Conservation (phyloP, 1,284 basidiomycete genomes). For the Porodaedalea pini region DNA sequence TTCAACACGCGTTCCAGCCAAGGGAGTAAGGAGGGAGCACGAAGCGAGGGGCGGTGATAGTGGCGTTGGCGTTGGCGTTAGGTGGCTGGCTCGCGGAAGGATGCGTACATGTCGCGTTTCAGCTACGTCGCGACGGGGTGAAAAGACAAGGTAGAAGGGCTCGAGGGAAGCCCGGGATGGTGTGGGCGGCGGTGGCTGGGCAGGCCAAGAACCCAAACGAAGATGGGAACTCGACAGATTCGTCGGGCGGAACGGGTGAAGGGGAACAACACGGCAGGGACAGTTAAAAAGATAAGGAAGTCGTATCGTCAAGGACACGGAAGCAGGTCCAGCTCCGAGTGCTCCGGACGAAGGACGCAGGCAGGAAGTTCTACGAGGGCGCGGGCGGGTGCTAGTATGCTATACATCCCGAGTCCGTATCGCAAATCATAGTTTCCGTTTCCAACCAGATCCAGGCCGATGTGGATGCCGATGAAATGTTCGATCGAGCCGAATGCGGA, state of each 20-base stretch:
- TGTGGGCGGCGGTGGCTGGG: not conserved
- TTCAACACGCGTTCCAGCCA: not conserved
- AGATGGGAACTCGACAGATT: not conserved
- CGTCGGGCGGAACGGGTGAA: not conserved
- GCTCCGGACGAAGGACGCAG: not conserved
- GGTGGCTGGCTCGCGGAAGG: not conserved
- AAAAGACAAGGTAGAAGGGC: too few species aligned
- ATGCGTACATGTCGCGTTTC: too few species aligned
- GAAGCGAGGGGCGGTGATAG: not conserved
- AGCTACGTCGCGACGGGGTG: too few species aligned
- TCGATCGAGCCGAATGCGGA: not conserved
- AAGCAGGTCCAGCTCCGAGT: not conserved
- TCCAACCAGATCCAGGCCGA: not conserved
- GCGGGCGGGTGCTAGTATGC: not conserved
- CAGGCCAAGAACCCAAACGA: not conserved
- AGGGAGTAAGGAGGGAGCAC: not conserved
- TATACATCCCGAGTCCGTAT: not conserved
- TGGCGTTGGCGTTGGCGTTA: not conserved
- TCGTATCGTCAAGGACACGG: not conserved
- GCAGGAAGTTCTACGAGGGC: not conserved
- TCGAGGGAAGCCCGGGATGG: too few species aligned
- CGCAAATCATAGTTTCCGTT: not conserved
- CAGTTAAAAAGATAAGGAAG: not conserved
- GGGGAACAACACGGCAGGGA: not conserved
- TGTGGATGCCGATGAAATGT: not conserved